Base-by-base conservation (phyloP, 495 filamentous ascomycete species). In the Penicillium steckii region DNA sequence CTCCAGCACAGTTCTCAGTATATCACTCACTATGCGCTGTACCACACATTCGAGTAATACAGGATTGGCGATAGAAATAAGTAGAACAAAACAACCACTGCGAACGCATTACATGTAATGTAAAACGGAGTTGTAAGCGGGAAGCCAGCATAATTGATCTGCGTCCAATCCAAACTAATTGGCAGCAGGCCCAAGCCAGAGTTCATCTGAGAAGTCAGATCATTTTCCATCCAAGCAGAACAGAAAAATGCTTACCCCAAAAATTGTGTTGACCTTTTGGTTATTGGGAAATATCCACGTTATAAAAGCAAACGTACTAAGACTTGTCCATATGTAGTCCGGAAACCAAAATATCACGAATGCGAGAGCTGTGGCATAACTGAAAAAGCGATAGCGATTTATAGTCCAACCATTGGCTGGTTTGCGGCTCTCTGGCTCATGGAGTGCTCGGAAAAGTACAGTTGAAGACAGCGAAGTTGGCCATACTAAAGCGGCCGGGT, bases 101-200 rank as follows among this genome's bases (percentile, higher is more conserved):
- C 32, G 17, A 35, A 35, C 7, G 79, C 81, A 8, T 81, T 73
- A 45, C 85, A 79, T 19, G 80, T 80, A 23, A 80, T 83, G 75
- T 83, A 86, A 66, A 85, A 83, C 4, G 32, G 32, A 18, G 32
- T 35, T 15, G 32, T 35, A 6, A 86, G 46, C 1, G 80, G 81
- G 18, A 80, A 50, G 1, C 83, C 83, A 0, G 61, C 61, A 24
- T 64, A 24, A 78, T 81, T 23, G 61, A 65, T 49, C 73, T 79
- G 6, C 74, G 83, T 79, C 62, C 62, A 65, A 70, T 93, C 89
- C 54, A 93, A 89, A 0, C 87, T 92, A 52, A 93, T 60, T 9
- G 89, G 89, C 52, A 91, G 86, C 13, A 93, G 62, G 0, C 89
- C 89, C 29, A 93, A 68, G 23, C 89, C 89, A 4, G 89, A 90